These are phyloP conservation scores for Claviceps purpurea DNA, from an alignment of 2,329 filamentous ascomycete species.

Conservation along the genomic window DNA sequence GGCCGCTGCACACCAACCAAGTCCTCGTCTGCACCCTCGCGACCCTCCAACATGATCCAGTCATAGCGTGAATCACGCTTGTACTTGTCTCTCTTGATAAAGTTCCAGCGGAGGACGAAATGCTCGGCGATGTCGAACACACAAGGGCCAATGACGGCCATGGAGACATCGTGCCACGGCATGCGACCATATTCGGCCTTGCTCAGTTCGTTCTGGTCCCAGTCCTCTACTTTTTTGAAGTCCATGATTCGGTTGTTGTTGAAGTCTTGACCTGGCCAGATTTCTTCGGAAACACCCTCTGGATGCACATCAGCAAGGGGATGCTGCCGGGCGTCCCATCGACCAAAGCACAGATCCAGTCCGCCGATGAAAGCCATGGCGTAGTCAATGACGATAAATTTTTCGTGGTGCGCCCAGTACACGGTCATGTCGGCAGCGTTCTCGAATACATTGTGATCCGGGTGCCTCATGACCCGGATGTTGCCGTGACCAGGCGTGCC, in stretches of 20 bases:
- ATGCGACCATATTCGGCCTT: constrained; percentile 89
- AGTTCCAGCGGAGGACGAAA: constrained; percentile 92
- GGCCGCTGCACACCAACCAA: constrained; percentile 79
- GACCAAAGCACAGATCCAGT: constrained; percentile 86
- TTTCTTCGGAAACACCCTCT: constrained; percentile 63
- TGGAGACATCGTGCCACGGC: constrained; percentile 95
- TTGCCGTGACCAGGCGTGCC: constrained; percentile 75
- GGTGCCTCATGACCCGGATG: constrained; percentile 79
- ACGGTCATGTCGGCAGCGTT: constrained; percentile 94
- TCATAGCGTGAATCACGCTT: constrained; percentile 75
- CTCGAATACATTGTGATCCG: constrained; percentile 88
- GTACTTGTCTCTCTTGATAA: constrained; percentile 94
- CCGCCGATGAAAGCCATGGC: constrained; percentile 85
- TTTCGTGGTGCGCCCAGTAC: constrained; percentile 97
- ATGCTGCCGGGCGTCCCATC: constrained; percentile 85
- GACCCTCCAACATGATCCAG: constrained; percentile 70
- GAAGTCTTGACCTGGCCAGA: constrained; percentile 94
- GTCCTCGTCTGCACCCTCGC: constrained; percentile 67
- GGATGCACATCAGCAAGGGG: constrained; percentile 79
- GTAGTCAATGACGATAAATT: constrained; percentile 92
- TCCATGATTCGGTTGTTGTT: constrained; percentile 97
- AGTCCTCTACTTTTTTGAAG: constrained; percentile 80
- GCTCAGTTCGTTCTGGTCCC: constrained; percentile 84
- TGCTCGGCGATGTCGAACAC: constrained; percentile 94
- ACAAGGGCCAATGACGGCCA: constrained; percentile 79